phyloP scores from a whole-genome alignment of 179 eudicot genomes.

The Beta macrorhiza region DNA sequence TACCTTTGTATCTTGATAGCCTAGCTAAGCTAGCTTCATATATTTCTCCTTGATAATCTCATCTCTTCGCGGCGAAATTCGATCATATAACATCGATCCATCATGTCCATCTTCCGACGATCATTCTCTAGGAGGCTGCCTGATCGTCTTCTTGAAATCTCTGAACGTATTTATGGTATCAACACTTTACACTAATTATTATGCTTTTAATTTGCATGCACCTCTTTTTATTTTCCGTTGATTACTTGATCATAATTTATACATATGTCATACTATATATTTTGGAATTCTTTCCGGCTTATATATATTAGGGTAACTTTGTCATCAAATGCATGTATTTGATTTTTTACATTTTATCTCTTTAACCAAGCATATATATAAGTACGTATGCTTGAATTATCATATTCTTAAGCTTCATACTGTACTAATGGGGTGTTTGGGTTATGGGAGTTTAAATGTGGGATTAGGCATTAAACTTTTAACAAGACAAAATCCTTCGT shows the following conservation, averaged over 20 bases:
- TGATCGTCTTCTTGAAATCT: conserved; percentile 35
- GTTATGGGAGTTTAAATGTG: too few species aligned
- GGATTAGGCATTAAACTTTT: too few species aligned
- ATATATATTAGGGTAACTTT: too few species aligned
- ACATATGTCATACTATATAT: background rate
- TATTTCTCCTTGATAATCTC: background rate
- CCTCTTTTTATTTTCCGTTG: too few species aligned
- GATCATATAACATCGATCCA: background rate
- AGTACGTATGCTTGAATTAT: too few species aligned
- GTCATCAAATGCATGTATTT: too few species aligned
- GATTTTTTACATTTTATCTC: too few species aligned
- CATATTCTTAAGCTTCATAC: too few species aligned
- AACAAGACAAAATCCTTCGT: too few species aligned
- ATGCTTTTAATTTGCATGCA: background rate
- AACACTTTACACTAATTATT: background rate
- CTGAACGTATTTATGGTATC: conserved; percentile 39
- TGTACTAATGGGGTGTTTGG: too few species aligned
- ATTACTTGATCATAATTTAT: background rate
- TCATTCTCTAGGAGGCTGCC: conserved; percentile 38
- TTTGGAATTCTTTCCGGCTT: too few species aligned
- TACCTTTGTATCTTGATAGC: background rate
- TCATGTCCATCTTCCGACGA: conserved; percentile 32
- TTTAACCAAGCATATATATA: too few species aligned
- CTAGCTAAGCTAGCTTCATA: background rate
- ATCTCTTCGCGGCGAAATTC: background rate